Evolutionary conservation across 2,329 filamentous ascomycete genomes (phyloP).

Genomic region (Amauroascus verrucosus): DNA sequence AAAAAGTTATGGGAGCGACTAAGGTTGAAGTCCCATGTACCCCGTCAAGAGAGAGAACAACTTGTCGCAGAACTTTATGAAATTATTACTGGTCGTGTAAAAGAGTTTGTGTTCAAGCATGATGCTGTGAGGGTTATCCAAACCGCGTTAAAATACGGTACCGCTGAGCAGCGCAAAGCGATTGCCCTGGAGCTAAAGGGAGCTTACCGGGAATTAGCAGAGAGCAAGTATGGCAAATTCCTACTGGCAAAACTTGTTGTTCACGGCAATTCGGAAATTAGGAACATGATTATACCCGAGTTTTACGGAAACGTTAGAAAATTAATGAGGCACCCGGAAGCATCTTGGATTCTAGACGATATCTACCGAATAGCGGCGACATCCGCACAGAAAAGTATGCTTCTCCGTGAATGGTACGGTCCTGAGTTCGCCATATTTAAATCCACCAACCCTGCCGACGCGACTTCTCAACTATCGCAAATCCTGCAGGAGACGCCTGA

Average conservation of each 20-base stretch:
- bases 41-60: conserved; percentile 74
- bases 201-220: conserved; percentile 71
- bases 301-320: conserved; percentile 91
- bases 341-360: conserved; percentile 95
- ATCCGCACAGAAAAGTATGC: conserved; percentile 68
- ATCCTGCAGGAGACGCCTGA: conserved; percentile 70
- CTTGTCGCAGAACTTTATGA: conserved; percentile 81
- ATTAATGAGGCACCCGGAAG: conserved; percentile 91
- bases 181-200: conserved; percentile 82
- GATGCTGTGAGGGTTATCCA: conserved; percentile 95
- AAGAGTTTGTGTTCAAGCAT: conserved; percentile 97
- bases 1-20: conserved; percentile 97
- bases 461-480: conserved; percentile 56
- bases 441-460: conserved; percentile 40
- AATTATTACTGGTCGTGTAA: conserved; percentile 82
- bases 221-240: conserved; percentile 97
- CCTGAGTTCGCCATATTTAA: conserved; percentile 80
- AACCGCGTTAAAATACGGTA: conserved; percentile 93
- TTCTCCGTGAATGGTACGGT: conserved; percentile 93
- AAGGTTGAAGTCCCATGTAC: conserved; percentile 85
- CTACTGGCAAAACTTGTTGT: conserved; percentile 89
- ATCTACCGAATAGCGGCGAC: conserved; percentile 85
- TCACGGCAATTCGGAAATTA: conserved; percentile 77
- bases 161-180: conserved; percentile 67
- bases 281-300: conserved; percentile 81